Evolutionary conservation across 169 alveolate species (phyloP), one percentile per base, ranked within the genome.

Genomic region (Plasmodium vinckei): DNA sequence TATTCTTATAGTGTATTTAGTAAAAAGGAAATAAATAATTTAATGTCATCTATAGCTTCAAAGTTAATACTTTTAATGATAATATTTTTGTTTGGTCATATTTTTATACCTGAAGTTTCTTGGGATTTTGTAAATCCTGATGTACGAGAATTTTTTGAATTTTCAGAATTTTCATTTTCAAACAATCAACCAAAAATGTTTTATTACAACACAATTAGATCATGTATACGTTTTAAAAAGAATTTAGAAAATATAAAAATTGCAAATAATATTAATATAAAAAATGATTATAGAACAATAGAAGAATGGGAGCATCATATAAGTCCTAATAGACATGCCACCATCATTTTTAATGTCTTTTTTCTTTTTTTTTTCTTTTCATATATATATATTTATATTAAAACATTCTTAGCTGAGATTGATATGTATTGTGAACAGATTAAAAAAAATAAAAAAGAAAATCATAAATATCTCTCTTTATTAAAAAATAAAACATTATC

Each of bases 221-320:
- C 90, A 53, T 19, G 72, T 56, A 67, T 82, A 15, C 77, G 90
- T 39, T 82, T 82, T 65, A 82, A 82, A 53, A 82, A 82, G 54
- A 82, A 82, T 67, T 67, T 82, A 42, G 90, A 59, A 67, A 65
- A 82, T 67, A 13, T 82, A n/a, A 82, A 67, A 53, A 82, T 82
- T 21, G 51, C 23, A 39, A 17, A 67, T 56, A 71, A 54, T 2
- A 67, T 82, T 19, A 56, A 82, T 67, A 60, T 82, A 15, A 42
- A 67, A 60, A 67, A 67, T 65, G 90, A 82, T 42, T 82, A 82
- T 60, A 82, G 90, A 39, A 65, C 73, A 1, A 12, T 82, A 72
- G 47, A 60, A 33, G 90, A 82, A 82, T 82, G 90, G 90, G 90
- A 82, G n/a, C 23, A n/a, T 47, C 69, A 51, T 42, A 67, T 82